A percentile compares a stretch with the other conserved stretches of the same genome.
These are phyloP conservation scores for Pseudocercospora cruenta DNA, from an alignment of 2,329 filamentous ascomycete genomes.

Conservation along the genomic window DNA sequence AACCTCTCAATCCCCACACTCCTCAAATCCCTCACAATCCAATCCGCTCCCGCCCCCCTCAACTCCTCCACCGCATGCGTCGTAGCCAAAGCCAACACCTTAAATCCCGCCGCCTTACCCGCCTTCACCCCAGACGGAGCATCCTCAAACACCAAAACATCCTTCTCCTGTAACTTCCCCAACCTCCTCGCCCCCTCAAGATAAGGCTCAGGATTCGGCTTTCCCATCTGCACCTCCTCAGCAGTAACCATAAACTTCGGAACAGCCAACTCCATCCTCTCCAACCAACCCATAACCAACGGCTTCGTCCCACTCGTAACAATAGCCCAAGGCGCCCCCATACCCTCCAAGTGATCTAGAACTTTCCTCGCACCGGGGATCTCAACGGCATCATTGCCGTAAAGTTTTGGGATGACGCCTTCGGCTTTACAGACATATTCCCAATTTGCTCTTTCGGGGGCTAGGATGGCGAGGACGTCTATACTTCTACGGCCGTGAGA, in stretches of 20 bases:
- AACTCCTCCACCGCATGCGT: conserved; percentile 78
- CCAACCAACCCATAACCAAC: conserved; percentile 55
- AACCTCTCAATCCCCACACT: conserved; percentile 67
- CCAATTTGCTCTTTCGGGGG: conserved; percentile 86
- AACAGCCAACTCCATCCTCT: conserved; percentile 52
- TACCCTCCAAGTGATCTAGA: conserved; percentile 34
- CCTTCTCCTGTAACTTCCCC: conserved; percentile 45
- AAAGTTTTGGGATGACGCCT: conserved; percentile 73
- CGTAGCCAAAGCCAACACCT: conserved; percentile 80
- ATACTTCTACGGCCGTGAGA: conserved; percentile 91
- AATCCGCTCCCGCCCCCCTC: conserved; percentile 77
- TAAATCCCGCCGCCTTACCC: conserved; percentile 84
- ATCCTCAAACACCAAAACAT: conserved; percentile 80
- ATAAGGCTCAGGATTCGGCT: conserved; percentile 57
- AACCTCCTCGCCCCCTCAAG: conserved; percentile 48
- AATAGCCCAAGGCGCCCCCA: conserved; percentile 76
- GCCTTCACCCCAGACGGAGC: conserved; percentile 81
- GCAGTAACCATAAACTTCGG: conserved; percentile 54
- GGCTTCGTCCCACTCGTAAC: conserved; percentile 58
- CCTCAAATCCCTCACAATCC: conserved; percentile 78
- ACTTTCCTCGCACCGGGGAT: conserved; percentile 70
- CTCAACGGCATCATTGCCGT: conserved; percentile 77
- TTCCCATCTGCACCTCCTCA: conserved; percentile 54
- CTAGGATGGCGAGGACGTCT: conserved; percentile 77
- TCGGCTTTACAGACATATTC: conserved; percentile 85